phyloP scores from a whole-genome alignment of 2,329 filamentous ascomycete species.

The Endoconidiophora laricicola region DNA sequence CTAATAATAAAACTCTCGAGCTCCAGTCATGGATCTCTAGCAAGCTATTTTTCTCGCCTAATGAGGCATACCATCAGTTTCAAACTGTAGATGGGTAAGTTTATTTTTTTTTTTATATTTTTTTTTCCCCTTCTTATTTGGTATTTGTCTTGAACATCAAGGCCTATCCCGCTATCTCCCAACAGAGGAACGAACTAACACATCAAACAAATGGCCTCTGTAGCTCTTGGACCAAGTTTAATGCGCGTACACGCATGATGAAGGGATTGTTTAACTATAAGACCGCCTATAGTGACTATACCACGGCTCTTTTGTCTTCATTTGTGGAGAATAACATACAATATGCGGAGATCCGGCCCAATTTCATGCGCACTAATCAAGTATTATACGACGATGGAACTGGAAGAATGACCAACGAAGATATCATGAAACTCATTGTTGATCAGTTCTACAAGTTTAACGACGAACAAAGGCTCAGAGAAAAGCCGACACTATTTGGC shows the following conservation, averaged over 20 bases:
- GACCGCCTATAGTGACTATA: constrained; percentile 44
- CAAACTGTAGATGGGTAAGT: constrained; percentile 37
- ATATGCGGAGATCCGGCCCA: constrained; percentile 55
- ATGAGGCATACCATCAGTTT: constrained; percentile 37
- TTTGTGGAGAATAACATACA: constrained; percentile 50
- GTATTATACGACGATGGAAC: constrained; percentile 42
- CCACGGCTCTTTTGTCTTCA: constrained; percentile 38
- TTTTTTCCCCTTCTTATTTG: too few species aligned
- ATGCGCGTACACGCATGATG: constrained; percentile 52
- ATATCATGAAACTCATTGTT: constrained; percentile 44
- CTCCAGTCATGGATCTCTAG: constrained; percentile 36
- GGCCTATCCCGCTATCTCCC: too few species aligned
- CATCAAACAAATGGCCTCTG: constrained; percentile 7
- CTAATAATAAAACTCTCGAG: neutral
- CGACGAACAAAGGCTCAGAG: constrained; percentile 24
- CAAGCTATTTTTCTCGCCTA: constrained; percentile 45
- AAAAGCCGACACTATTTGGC: constrained; percentile 31
- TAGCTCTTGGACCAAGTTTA: constrained; percentile 46
- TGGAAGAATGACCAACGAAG: constrained; percentile 33
- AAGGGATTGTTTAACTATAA: constrained; percentile 56
- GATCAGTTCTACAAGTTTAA: constrained; percentile 26
- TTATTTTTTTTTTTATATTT: neutral
- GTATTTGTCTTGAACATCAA: too few species aligned
- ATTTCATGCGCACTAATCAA: constrained; percentile 47
- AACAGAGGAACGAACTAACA: constrained; percentile 5